phyloP scores from a whole-genome alignment of 116 monocot genomes.

The Cymodocea nodosa region DNA sequence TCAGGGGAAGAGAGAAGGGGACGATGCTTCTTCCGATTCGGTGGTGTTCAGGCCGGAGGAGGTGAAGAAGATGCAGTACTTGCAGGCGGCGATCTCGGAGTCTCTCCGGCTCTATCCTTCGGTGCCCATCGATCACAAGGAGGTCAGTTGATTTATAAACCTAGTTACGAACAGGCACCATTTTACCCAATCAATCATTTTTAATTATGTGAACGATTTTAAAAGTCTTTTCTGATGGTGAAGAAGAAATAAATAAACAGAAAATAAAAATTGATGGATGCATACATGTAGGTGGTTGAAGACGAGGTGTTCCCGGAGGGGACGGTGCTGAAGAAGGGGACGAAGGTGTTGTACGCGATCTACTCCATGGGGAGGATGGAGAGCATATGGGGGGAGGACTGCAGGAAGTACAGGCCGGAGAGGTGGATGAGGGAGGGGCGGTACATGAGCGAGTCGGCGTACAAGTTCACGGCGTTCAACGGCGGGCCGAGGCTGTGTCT shows the following conservation, averaged over 20 bases:
- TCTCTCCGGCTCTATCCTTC: conserved; percentile 79
- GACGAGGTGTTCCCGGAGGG: conserved; percentile 87
- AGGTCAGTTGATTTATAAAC: conserved; percentile 26
- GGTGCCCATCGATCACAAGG: conserved; percentile 86
- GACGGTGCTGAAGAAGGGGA: conserved; percentile 77
- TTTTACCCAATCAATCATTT: too few species aligned
- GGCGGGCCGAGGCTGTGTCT: conserved; percentile 81
- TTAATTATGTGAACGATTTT: too few species aligned
- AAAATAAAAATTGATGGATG: too few species aligned
- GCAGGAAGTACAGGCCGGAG: conserved; percentile 78
- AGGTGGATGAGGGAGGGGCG: conserved; percentile 73
- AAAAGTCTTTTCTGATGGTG: too few species aligned
- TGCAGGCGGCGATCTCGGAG: conserved; percentile 88
- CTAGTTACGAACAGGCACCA: too few species aligned
- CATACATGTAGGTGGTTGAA: conserved; percentile 66
- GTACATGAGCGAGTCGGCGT: conserved; percentile 71
- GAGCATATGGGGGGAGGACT: conserved; percentile 89
- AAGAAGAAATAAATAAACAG: too few species aligned
- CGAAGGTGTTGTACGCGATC: conserved; percentile 81
- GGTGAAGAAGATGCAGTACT: conserved; percentile 86
- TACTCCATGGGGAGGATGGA: conserved; percentile 89
- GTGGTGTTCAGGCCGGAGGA: conserved; percentile 70
- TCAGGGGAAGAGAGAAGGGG: background rate
- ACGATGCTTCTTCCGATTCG: background rate
- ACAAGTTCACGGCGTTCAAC: conserved; percentile 92